These are phyloP conservation scores for Rubroshorea leprosula DNA, from an alignment of 345 rosid species.

Conservation along the genomic window DNA sequence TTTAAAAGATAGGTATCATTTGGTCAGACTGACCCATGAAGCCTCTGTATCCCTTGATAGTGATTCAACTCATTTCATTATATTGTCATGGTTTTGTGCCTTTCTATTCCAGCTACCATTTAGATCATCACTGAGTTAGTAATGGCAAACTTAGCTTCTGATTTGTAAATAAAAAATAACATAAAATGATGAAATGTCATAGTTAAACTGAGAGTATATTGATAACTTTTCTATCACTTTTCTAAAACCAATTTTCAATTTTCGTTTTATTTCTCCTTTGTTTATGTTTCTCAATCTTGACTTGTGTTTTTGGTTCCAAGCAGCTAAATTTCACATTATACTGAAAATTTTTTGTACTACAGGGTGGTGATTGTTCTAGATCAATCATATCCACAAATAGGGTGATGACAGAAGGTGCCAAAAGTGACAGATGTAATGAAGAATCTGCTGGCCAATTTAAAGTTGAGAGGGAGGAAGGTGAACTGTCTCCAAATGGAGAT, in stretches of 20 bases:
- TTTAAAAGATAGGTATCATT: no score
- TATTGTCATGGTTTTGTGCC: no score
- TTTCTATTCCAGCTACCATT: no score
- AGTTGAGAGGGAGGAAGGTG: conserved; percentile 97
- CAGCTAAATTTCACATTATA: neutral
- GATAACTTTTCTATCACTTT: neutral
- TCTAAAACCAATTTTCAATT: neutral
- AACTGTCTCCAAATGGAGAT: conserved; percentile 90
- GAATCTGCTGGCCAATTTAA: conserved; percentile 43
- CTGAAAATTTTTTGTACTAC: conserved; percentile 19
- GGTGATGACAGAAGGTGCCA: conserved; percentile 34
- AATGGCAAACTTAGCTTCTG: no score
- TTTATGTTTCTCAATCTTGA: neutral
- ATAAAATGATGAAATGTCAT: no score
- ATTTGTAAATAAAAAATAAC: no score
- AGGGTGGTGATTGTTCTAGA: conserved; percentile 54
- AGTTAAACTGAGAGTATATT: neutral
- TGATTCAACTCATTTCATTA: no score
- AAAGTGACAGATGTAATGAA: conserved; percentile 45
- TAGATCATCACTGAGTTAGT: no score
- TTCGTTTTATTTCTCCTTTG: neutral
- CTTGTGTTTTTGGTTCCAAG: neutral
- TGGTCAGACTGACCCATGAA: neutral
- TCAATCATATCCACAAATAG: conserved; percentile 47
- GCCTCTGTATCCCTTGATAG: neutral